Evolutionary conservation across 164 flowering plant species (phyloP).

Genomic region (Stephania yunnanensis): DNA sequence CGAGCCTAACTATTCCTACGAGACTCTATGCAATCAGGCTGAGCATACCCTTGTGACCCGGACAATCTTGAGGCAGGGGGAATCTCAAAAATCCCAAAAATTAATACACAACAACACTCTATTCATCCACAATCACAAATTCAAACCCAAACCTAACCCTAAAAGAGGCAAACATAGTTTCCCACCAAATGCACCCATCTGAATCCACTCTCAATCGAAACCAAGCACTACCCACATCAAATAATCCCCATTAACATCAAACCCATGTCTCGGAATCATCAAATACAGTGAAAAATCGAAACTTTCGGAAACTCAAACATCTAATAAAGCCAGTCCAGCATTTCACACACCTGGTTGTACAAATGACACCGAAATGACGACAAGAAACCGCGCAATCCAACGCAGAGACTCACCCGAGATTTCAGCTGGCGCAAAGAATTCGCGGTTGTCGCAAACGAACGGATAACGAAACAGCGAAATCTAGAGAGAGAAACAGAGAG

Average conservation of each 20-base stretch:
- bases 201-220: background rate
- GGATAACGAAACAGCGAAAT: conserved; percentile 2
- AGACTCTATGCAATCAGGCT: too few species aligned
- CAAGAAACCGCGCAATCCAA: background rate
- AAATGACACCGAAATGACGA: background rate
- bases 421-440: background rate
- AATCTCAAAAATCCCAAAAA: background rate
- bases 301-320: background rate
- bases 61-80: too few species aligned
- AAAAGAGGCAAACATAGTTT: background rate
- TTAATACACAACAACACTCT: background rate
- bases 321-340: background rate
- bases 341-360: background rate
- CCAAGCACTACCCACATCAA: background rate
- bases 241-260: background rate
- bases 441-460: background rate
- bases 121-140: background rate
- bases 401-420: background rate
- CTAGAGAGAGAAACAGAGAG: background rate
- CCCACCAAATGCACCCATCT: background rate
- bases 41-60: too few species aligned
- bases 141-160: background rate
- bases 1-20: too few species aligned
- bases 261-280: background rate
- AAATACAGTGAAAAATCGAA: background rate